Evolutionary conservation across 768 basidiomycete species (phyloP), one percentile per base, ranked within the genome.

Genomic region (Pulveroboletus ravenelii): DNA sequence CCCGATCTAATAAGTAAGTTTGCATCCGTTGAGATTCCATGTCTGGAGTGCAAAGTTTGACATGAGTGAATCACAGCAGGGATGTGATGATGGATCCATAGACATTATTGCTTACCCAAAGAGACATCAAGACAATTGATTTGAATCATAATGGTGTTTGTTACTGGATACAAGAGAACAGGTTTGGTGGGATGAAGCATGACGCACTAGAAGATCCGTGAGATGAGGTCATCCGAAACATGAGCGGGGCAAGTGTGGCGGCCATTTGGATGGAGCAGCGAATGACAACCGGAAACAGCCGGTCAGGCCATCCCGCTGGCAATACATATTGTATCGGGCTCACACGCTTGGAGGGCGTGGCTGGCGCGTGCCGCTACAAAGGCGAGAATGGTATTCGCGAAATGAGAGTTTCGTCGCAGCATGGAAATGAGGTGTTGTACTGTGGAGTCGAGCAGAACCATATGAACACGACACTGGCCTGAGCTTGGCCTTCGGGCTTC

Each of bases 121-220:
- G 20, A 49, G n/a, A 34, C 45, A 48, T 41, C 20, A 17, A 62
- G 40, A 55, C 53, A 62, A 56, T 50, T 43, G 56, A 37, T 6
- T 39, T 15, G n/a, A 25, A 15, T 30, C 37, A 31, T 29, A 38
- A 27, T 6, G 25, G 25, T 27, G 25, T 27, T 14, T 41, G 45
- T 36, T 18, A 32, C 34, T 27, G 31, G 40, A 10, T 2, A 34
- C 44, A 46, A 49, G 50, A 20, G 32, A 35, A 20, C 35, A 14
- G 12, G 25, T 31, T 46, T 29, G 15, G 44, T 41, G 29, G 42
- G 47, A 41, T 41, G 41, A 47, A 27, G 13, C 42, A 47, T 45
- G 38, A 46, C 34, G 39, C 45, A 47, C 25, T 42, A 39, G 35
- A 38, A 54, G 42, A 52, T 41, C 50, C 23, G 36, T 12, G 30